phyloP scores from a whole-genome alignment of 139 green algal species.

The Zygnema circumcarinatum region DNA sequence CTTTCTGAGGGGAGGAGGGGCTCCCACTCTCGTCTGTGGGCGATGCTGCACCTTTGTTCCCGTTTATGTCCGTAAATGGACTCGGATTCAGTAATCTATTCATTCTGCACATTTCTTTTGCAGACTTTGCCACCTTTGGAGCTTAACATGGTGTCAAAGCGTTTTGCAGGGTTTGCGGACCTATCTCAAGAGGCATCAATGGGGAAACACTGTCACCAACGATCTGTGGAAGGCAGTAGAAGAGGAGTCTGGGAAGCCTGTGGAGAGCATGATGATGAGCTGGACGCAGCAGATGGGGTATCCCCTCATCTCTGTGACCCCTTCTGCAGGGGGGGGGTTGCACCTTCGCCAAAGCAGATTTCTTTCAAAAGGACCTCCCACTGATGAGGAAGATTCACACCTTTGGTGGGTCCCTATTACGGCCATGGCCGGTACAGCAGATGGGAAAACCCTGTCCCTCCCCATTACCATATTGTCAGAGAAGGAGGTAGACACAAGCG shows the following conservation, averaged over 20 bases:
- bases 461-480: conserved; percentile 38
- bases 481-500: conserved; percentile 36
- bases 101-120: conserved; percentile 6
- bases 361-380: conserved; percentile 45
- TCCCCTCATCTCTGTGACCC: conserved; percentile 58
- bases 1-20: background rate
- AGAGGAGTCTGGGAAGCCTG: conserved; percentile 61
- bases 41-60: conserved; percentile 11
- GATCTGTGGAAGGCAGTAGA: conserved; percentile 61
- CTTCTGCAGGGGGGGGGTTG: background rate
- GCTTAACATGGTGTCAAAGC: too few relatives aligned
- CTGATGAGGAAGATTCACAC: conserved; percentile 40
- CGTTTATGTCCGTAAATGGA: background rate
- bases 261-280: conserved; percentile 58
- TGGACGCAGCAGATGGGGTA: conserved; percentile 64
- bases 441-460: background rate
- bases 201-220: conserved; percentile 59
- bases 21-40: background rate
- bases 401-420: conserved; percentile 59
- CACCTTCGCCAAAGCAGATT: conserved; percentile 53
- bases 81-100: background rate
- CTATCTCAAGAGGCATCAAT: conserved; percentile 64
- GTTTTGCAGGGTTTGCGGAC: conserved; percentile 49
- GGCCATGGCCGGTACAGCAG: background rate
- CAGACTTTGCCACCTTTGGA: background rate